Base-by-base conservation (phyloP, 768 basidiomycete species). In the Vishniacozyma victoriae region DNA sequence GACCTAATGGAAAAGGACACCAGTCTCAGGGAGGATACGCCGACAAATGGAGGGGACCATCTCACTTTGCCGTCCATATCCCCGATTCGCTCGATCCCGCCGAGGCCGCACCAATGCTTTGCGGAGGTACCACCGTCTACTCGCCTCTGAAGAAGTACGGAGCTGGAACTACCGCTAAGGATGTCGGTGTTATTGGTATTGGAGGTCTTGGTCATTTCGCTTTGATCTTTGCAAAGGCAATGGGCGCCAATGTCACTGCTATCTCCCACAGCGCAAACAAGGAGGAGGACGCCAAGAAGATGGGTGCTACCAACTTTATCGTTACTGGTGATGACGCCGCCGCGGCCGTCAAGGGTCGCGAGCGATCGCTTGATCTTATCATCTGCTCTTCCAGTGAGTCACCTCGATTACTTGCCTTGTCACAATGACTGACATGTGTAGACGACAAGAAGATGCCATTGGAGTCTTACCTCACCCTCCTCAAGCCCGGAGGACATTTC, bases 31-130 rank as follows among this genome's bases (percentile, higher is more conserved):
- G 69, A 14, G 66, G 66, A 12, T 70, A 67, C 46, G 65, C 69
- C 29, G 60, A 70, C 49, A 65, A 61, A 53, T 63, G 64, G 54
- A 53, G 63, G 26, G 57, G 56, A 44, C 67, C 51, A 26, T 50
- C 50, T 41, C 67, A 65, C 82, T 70, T 87, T 82, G 31, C 73
- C 69, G 63, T 83, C 77, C 47, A 86, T 57, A 29, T 84, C 80
- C 85, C 83, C 81, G 13, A 84, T 67, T n/a, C 76, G 74, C 45
- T 77, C 75, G 50, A 82, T 72, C 62, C 75, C 72, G 31, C 64
- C 2, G 31, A 55, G 11, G 69, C 67, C 7, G 69, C 69, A 16
- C 67, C 69, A 2, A 60, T 68, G 54, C 48, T 70, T 20, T 70
- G 69, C 38, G 68, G 57, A 14, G 69, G 69, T 29, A 53, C 46